phyloP scores from a whole-genome alignment of 2,329 filamentous ascomycete species.

The Pseudogymnoascus sp. region DNA sequence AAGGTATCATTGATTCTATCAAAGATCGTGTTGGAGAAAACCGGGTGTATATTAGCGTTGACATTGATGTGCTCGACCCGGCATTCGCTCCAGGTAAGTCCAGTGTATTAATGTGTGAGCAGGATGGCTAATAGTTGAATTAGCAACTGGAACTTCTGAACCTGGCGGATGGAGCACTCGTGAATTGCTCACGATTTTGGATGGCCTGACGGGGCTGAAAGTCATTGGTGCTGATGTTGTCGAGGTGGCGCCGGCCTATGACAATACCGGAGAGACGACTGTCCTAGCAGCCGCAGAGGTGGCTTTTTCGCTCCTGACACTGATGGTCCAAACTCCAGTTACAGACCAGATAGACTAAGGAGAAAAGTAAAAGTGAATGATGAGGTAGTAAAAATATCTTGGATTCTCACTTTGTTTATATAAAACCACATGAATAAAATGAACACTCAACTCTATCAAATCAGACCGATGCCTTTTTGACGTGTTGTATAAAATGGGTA shows the following conservation, averaged over 20 bases:
- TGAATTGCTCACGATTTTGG: conserved; percentile 49
- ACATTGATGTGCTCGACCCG: conserved; percentile 44
- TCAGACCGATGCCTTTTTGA: not conserved
- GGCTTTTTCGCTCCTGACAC: conserved; percentile 35
- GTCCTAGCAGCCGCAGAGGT: conserved; percentile 41
- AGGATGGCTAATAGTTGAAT: conserved; percentile 18
- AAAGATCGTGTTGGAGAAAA: conserved; percentile 41
- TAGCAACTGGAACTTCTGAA: conserved; percentile 43
- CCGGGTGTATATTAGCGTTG: conserved; percentile 44
- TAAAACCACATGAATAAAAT: not conserved
- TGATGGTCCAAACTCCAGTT: conserved; percentile 34
- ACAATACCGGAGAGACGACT: conserved; percentile 51
- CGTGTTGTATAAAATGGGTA: not conserved
- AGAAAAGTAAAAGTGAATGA: not conserved
- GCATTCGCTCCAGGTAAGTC: conserved; percentile 39
- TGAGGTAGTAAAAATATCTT: not conserved
- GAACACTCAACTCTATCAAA: not conserved
- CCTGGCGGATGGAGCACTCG: conserved; percentile 54
- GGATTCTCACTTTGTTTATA: not conserved
- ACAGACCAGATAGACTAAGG: not conserved
- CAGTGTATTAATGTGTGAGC: not conserved
- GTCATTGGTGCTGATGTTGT: conserved; percentile 53
- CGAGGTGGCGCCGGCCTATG: conserved; percentile 54
- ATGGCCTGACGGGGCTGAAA: conserved; percentile 48
- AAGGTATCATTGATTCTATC: conserved; percentile 35